Evolutionary conservation across 108 stramenopile genomes (phyloP).

Genomic region (Nitzschia sp.): DNA sequence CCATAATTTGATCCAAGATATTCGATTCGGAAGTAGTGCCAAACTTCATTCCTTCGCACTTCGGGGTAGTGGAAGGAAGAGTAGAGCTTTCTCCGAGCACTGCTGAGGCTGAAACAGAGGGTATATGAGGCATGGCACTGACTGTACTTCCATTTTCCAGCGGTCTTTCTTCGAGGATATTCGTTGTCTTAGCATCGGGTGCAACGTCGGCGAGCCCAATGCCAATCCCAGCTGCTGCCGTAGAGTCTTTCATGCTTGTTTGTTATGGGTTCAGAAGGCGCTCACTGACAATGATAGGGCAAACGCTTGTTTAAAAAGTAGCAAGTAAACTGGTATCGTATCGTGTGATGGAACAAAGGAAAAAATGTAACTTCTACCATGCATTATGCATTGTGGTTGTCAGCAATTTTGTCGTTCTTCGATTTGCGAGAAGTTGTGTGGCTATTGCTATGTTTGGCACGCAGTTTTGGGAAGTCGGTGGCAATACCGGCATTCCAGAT

Average conservation of each 20-base stretch:
- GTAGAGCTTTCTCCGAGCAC: constrained; percentile 77
- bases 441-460: too few relatives aligned
- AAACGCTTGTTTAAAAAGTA: too few relatives aligned
- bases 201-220: neutral
- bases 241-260: neutral
- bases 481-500: too few relatives aligned
- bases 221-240: neutral
- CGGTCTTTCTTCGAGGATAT: constrained; percentile 39
- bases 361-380: too few relatives aligned
- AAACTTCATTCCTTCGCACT: constrained; percentile 90
- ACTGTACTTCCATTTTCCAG: constrained; percentile 34
- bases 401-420: too few relatives aligned
- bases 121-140: constrained; percentile 72
- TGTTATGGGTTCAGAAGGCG: too few relatives aligned
- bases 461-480: too few relatives aligned
- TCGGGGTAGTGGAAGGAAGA: constrained; percentile 62
- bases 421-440: too few relatives aligned
- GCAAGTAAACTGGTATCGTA: too few relatives aligned
- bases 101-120: constrained; percentile 77
- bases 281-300: too few relatives aligned
- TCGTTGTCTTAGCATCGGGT: constrained; percentile 16
- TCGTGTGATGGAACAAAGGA: too few relatives aligned
- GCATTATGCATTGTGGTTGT: too few relatives aligned
- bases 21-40: constrained; percentile 45
- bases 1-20: constrained; percentile 60